A percentile compares a stretch with the other conserved stretches of the same genome.
Conservation (phyloP, 305 asterid species). For the Fraxinus xanthoxyloides region DNA sequence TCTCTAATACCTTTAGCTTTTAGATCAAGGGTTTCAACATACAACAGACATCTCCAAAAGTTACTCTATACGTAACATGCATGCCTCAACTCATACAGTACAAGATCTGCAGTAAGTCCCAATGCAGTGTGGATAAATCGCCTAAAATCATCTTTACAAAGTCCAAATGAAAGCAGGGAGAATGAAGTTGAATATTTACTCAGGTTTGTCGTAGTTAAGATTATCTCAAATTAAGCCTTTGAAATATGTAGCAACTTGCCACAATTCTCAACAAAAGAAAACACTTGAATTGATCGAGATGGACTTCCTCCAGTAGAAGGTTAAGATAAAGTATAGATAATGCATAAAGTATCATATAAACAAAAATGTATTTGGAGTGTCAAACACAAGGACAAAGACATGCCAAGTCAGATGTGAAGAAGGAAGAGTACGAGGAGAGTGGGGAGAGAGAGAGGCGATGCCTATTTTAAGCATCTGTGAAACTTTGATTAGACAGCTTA, state of each 20-base stretch:
- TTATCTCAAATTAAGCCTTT: neutral
- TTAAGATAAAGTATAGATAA: neutral
- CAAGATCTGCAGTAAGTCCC: neutral
- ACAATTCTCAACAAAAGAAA: neutral
- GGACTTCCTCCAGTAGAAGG: neutral
- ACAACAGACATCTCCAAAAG: neutral
- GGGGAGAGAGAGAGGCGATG: neutral
- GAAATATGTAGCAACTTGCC: neutral
- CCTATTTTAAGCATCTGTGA: neutral
- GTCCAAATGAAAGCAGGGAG: slow-evolving; percentile 1
- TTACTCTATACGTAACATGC: neutral
- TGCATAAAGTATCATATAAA: neutral
- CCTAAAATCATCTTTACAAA: neutral
- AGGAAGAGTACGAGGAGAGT: neutral
- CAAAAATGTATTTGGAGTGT: neutral
- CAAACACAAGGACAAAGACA: neutral
- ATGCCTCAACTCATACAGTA: neutral
- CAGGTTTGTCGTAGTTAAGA: neutral
- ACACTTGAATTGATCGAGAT: neutral
- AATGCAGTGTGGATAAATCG: neutral
- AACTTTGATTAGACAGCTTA: neutral
- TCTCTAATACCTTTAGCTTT: neutral
- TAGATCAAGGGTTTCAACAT: neutral
- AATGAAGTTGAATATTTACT: neutral
- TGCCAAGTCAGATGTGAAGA: neutral